Base-by-base conservation (phyloP, 2,329 filamentous ascomycete species). In the Setomelanomma holmii region DNA sequence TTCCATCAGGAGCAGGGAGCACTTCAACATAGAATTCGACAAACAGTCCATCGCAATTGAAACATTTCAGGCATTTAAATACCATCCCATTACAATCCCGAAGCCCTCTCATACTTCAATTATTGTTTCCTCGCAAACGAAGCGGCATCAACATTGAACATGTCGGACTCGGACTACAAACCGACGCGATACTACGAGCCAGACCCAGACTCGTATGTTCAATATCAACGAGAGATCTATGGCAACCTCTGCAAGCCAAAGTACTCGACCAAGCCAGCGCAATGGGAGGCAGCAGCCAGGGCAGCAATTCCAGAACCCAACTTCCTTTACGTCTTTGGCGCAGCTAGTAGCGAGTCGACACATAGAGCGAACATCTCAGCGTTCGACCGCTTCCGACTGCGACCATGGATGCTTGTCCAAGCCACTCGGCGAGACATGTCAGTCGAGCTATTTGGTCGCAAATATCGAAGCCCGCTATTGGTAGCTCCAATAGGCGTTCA, bases 401-500 rank as follows among this genome's bases (percentile, higher is more conserved):
- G 70, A 1, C 76, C 76, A 24, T 71, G 64, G 56, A 77, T 78
- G 75, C 67, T 78, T 1, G 67, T 70, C 21, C 72, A 76, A 42
- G 70, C 68, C 1, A 77, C 75, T 1, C 61, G 61, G 16, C 63
- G 73, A 27, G 56, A 72, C 51, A 50, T 71, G 41, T 67, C 64
- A 8, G 61, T 68, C 1, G 54, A 67, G 41, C 40, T 59, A n/a
- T 77, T 77, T 34, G 80, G 79, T 1, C 70, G 74, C 27, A 71
- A 72, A 40, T 78, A 82, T 42, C 71, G 76, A 3, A 78, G 74
- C 14, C 86, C 86, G 0, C 59, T 89, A 1, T 67, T 89, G 1
- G 82, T 88, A 65, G 88, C 87, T 1, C 89, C 89, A 0, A 79
- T 91, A 1, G 89, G 89, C 0, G 86, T 90, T 0, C 87, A 91